A percentile compares a stretch with the other conserved stretches of the same genome.
Evolutionary conservation across 495 filamentous ascomycete species (phyloP).

Genomic region (Lindgomyces ingoldianus): DNA sequence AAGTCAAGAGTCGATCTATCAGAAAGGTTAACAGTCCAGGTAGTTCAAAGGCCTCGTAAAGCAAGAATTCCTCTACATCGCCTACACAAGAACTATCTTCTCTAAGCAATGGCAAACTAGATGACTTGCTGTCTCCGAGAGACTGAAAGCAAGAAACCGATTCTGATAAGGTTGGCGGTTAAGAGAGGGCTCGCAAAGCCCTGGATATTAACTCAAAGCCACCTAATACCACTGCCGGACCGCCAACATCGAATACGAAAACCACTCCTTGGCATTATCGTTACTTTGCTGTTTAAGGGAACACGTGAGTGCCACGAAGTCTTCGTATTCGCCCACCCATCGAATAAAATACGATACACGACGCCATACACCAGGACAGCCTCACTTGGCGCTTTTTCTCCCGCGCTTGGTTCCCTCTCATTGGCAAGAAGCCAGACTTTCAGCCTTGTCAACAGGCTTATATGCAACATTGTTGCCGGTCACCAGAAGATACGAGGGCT

Average conservation of each 20-base stretch:
- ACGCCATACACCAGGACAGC: neutral
- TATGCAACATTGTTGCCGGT: neutral
- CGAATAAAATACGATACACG: conserved; percentile 2
- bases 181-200: too few relatives aligned
- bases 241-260: conserved; percentile 4
- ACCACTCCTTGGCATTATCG: conserved; percentile 5
- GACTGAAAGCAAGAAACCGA: too few relatives aligned
- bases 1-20: too few relatives aligned
- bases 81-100: too few relatives aligned
- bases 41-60: too few relatives aligned
- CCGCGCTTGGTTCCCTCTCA: neutral
- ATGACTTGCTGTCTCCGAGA: too few relatives aligned
- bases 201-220: too few relatives aligned
- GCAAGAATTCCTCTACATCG: too few relatives aligned
- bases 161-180: too few relatives aligned
- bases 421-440: neutral
- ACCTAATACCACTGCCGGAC: too few relatives aligned
- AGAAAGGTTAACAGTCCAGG: too few relatives aligned
- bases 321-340: conserved; percentile 6
- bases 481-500: neutral
- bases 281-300: neutral
- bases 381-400: neutral
- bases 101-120: too few relatives aligned
- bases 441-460: neutral
- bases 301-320: neutral